Evolutionary conservation across 2,329 filamentous ascomycete species (phyloP), one percentile per base, ranked within the genome.

Genomic region (Ophiocordyceps robertsii): DNA sequence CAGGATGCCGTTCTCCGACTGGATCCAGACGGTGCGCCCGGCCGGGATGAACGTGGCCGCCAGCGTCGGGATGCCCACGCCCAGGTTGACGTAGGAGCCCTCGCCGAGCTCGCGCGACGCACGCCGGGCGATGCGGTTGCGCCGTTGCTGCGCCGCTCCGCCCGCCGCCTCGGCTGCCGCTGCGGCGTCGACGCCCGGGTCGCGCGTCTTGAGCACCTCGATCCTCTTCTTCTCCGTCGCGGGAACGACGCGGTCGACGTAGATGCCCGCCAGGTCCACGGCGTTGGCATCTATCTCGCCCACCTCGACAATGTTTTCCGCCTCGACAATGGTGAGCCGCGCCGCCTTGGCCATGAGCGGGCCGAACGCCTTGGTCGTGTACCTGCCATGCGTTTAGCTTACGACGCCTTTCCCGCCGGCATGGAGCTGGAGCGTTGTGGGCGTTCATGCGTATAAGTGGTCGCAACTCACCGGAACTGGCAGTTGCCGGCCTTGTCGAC

Each of bases 21-120:
- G 86, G 37, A 93, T 73, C 76, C 85, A 87, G 29, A 94, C 86
- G 46, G 82, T 77, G 14, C 77, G 72, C 40, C 73, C 74, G 0
- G 73, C 60, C 1, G 82, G 77, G 7, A 93, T 64, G 58, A 84
- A 88, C 0, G 79, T 82, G 0, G 85, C 84, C 1, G 86, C 84
- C n/a, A 92, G 69, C 13, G 86, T 93, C 0, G 86, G 87, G 58
- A 94, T 87, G n/a, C 85, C 75, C 50, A 90, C 82, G 16, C 84
- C 84, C 0, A 90, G 67, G 58, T 90, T 90, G 17, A 84, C 84
- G 56, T 88, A 89, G 66, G 70, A 84, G 12, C 84, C 84, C 48
- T 84, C 73, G 62, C 86, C 84, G 43, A 94, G 70, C 62, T 93
- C 87, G 62, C 84, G 81, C 0, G 86, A 82, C 0, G 86, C 84